Conservation (phyloP, 371 early-diverging fungal species). For the Rhizopus delemar region DNA sequence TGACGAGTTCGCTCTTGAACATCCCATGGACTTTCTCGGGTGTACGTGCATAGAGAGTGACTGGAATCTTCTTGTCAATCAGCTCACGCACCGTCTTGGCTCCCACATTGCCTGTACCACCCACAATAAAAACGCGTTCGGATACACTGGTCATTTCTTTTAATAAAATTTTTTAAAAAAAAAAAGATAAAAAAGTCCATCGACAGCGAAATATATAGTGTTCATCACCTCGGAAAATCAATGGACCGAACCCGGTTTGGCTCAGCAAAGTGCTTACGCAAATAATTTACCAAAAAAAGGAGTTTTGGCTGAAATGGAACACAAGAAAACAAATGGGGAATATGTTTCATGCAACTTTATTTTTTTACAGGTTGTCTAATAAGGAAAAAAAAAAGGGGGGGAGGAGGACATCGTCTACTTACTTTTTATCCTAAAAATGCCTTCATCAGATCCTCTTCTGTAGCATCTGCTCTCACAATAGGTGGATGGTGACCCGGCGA, state of each 20-base stretch:
- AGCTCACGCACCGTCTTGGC: conserved; percentile 10
- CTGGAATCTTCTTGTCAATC: conserved; percentile 1
- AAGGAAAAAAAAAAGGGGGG: no score
- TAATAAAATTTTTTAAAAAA: neutral
- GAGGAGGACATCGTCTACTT: neutral
- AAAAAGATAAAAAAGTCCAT: neutral
- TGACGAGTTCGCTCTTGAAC: conserved; percentile 7
- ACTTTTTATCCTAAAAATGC: neutral
- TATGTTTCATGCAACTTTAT: no score
- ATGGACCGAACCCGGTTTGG: neutral
- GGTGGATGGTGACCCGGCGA: neutral
- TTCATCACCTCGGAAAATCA: neutral
- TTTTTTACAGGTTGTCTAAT: no score
- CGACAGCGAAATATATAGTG: neutral
- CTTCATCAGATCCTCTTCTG: neutral
- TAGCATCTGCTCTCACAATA: neutral
- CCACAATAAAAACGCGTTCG: conserved; percentile 25
- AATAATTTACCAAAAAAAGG: no score
- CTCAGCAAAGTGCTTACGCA: no score
- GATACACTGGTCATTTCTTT: neutral
- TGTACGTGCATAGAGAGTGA: conserved; percentile 23
- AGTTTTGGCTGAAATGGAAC: no score
- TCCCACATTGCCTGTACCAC: conserved; percentile 33
- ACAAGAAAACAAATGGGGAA: no score
- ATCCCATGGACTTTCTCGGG: conserved; percentile 12